Percentiles rank a stretch among this genome's conserved stretches.
phyloP scores from a whole-genome alignment of 345 rosid genomes.

The Hevea brasiliensis region DNA sequence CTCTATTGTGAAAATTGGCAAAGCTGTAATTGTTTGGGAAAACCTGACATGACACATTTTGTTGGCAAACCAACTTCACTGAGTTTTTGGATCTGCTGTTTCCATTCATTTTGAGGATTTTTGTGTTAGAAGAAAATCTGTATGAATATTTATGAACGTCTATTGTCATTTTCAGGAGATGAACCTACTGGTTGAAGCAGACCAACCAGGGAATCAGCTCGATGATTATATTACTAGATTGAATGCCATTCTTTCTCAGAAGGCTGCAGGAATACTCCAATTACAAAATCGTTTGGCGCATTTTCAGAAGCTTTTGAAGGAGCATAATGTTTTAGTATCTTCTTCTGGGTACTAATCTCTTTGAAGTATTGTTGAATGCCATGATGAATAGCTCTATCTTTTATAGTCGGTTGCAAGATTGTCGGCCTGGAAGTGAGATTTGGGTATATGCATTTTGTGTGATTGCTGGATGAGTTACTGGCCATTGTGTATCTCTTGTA shows the following conservation, averaged over 20 bases:
- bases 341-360: slow-evolving; percentile 60
- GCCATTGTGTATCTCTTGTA: slow-evolving; percentile 11
- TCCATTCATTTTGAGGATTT: background rate
- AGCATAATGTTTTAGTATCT: slow-evolving; percentile 82
- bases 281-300: slow-evolving; percentile 75
- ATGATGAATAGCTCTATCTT: background rate
- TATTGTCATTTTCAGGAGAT: slow-evolving; percentile 61
- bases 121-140: background rate
- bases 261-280: slow-evolving; percentile 85
- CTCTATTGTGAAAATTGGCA: background rate
- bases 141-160: background rate
- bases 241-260: slow-evolving; percentile 75
- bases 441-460: slow-evolving; percentile 2
- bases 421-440: background rate
- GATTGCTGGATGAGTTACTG: slow-evolving; percentile 15
- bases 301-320: slow-evolving; percentile 89
- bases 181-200: slow-evolving; percentile 88
- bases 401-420: background rate
- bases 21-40: background rate
- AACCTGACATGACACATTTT: background rate
- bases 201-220: slow-evolving; percentile 94
- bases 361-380: no score
- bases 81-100: background rate
- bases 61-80: background rate
- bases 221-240: slow-evolving; percentile 76